phyloP scores from a whole-genome alignment of 1,139 yeast species.

The Magnusiomyces tetraspermus region DNA sequence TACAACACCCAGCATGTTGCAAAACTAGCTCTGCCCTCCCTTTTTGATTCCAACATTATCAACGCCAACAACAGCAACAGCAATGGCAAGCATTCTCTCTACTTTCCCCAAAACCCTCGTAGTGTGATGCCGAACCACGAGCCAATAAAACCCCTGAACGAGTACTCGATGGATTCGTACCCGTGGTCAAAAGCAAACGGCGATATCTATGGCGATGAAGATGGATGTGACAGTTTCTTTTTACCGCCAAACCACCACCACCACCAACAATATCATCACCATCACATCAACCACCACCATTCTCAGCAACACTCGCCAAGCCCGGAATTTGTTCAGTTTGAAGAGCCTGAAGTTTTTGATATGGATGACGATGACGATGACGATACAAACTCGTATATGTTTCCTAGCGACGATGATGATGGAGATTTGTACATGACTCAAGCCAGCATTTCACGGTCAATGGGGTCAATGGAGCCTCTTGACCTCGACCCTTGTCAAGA shows the following conservation, averaged over 20 bases:
- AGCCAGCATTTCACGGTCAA: no score
- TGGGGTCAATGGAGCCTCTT: no score
- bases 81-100: not conserved
- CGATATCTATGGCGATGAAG: not conserved
- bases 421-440: not conserved
- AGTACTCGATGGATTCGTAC: not conserved
- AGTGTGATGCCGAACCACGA: not conserved
- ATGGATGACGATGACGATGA: constrained; percentile 28
- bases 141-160: not conserved
- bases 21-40: no score
- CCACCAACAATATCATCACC: not conserved
- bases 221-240: not conserved
- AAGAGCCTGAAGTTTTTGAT: constrained; percentile 22
- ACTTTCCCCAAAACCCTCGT: not conserved
- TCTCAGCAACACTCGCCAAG: no score
- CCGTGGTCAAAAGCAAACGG: not conserved
- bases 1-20: no score
- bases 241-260: not conserved
- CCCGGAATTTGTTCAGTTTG: constrained; percentile 10
- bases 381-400: constrained; percentile 24
- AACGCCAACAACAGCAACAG: not conserved
- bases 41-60: no score
- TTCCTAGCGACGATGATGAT: constrained; percentile 7
- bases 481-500: no score
- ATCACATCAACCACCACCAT: not conserved